These are phyloP conservation scores for Phlyctochytrium planicorne DNA, from an alignment of 192 early-diverging fungal species.

Conservation along the genomic window DNA sequence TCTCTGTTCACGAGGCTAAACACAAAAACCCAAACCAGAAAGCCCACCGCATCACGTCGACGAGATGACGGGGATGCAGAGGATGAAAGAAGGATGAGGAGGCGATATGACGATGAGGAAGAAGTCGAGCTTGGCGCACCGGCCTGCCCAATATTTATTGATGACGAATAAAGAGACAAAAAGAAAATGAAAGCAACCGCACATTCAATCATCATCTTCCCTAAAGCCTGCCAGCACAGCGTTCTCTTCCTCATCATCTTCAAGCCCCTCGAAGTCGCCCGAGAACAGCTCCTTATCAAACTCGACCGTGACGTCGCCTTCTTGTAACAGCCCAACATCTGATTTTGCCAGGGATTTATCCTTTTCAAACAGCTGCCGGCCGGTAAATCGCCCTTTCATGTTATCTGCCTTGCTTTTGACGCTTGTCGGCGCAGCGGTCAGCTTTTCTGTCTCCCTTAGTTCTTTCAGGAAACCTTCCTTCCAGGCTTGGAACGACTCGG, in stretches of 20 bases:
- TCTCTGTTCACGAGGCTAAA: slow-evolving; percentile 11
- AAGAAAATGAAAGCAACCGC: neutral
- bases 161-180: slow-evolving; percentile 24
- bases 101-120: slow-evolving; percentile 7
- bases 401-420: slow-evolving; percentile 23
- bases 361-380: slow-evolving; percentile 89
- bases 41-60: too few relatives aligned
- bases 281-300: slow-evolving; percentile 48
- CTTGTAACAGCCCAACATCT: slow-evolving; percentile 77
- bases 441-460: slow-evolving; percentile 35
- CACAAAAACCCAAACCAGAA: too few relatives aligned
- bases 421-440: slow-evolving; percentile 26
- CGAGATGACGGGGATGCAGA: neutral
- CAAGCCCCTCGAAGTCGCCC: slow-evolving; percentile 55
- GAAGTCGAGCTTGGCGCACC: slow-evolving; percentile 25
- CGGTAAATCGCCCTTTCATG: slow-evolving; percentile 48
- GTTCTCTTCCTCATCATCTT: slow-evolving; percentile 61
- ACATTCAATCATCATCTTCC: slow-evolving; percentile 30
- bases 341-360: slow-evolving; percentile 80
- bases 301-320: slow-evolving; percentile 86
- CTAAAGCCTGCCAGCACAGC: slow-evolving; percentile 40
- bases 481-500: slow-evolving; percentile 77
- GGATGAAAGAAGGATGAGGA: neutral
- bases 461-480: slow-evolving; percentile 76
- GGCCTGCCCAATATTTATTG: slow-evolving; percentile 40